Percentiles rank a stretch among this genome's conserved stretches.
Conservation (phyloP, 805 yeast genomes). For the Lachancea mirantina region DNA sequence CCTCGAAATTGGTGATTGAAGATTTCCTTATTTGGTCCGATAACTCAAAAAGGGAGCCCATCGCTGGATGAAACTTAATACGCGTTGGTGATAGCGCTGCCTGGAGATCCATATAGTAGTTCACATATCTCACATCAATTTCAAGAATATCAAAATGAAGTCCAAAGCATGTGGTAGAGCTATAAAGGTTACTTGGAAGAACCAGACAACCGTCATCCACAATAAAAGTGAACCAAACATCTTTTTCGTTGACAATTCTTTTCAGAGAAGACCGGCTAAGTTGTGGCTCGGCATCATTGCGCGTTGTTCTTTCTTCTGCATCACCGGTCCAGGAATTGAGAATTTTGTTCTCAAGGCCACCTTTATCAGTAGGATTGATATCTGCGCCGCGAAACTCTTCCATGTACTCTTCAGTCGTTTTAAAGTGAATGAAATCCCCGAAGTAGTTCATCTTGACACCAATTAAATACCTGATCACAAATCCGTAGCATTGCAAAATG, state of each 20-base stretch:
- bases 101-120: slow-evolving; percentile 90
- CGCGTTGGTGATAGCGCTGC: slow-evolving; percentile 57
- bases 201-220: slow-evolving; percentile 64
- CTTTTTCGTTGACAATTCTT: slow-evolving; percentile 64
- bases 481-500: slow-evolving; percentile 71
- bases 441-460: slow-evolving; percentile 80
- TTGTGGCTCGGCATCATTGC: neutral
- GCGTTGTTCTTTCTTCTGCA: neutral
- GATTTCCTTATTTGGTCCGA: too few species aligned
- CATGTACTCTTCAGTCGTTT: slow-evolving; percentile 78
- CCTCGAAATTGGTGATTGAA: too few species aligned
- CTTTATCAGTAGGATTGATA: neutral
- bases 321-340: neutral
- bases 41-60: too few species aligned
- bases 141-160: slow-evolving; percentile 59
- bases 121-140: slow-evolving; percentile 78
- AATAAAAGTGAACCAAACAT: slow-evolving; percentile 64
- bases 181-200: slow-evolving; percentile 68
- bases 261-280: slow-evolving; percentile 22
- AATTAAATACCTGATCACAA: slow-evolving; percentile 65
- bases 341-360: neutral
- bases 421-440: slow-evolving; percentile 78
- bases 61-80: slow-evolving; percentile 27
- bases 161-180: slow-evolving; percentile 52
- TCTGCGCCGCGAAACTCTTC: slow-evolving; percentile 15